Base-by-base conservation (phyloP, 139 green algal genomes). In the Chlorella sp. region DNA sequence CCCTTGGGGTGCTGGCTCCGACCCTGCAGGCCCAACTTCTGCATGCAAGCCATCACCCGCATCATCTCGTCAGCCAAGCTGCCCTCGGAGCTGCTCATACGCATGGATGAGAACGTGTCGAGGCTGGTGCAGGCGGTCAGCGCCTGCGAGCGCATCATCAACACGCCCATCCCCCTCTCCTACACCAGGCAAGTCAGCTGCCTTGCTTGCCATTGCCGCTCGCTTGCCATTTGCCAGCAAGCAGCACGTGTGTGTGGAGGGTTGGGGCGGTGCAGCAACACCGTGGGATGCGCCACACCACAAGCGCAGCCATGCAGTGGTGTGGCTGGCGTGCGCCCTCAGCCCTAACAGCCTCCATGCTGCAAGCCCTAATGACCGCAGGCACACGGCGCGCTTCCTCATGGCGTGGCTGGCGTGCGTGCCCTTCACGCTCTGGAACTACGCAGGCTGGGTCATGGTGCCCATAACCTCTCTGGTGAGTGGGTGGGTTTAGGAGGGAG, bases 21-120 rank as follows among this genome's bases (percentile, higher is more conserved):
- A n/a, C n/a, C n/a, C n/a, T n/a, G 42, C 62, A 29, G 67, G 49
- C 74, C 74, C 74, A 79, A 60, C 68, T 79, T 72, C 68, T 79
- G 74, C 31, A 29, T 79, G 31, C 74, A 79, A 61, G 61, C 74
- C 31, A 35, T 71, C 27, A 61, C 35, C 66, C 35, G 27, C 20
- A 29, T 71, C 22, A 33, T 61, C 26, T 32, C 26, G 26, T 35
- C 5, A 24, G 26, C 30, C 17, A 50, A 33, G 31, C 17, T 64
- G 24, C 55, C 55, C 55, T 31, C 4, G 4, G 55, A 64, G 55
- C 55, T 64, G 55, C 55, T 64, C 22, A 64, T 64, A 27, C 17
- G 55, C 4, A 27, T 91, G 82, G 77, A 90, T 62, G 80, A 86
- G 33, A 90, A 92, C 74, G 55, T 93, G 67, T 87, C 80, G 55